Evolutionary conservation across 2,329 filamentous ascomycete genomes (phyloP), one percentile per base, ranked within the genome.

Genomic region (Penicillium psychrosexuale): DNA sequence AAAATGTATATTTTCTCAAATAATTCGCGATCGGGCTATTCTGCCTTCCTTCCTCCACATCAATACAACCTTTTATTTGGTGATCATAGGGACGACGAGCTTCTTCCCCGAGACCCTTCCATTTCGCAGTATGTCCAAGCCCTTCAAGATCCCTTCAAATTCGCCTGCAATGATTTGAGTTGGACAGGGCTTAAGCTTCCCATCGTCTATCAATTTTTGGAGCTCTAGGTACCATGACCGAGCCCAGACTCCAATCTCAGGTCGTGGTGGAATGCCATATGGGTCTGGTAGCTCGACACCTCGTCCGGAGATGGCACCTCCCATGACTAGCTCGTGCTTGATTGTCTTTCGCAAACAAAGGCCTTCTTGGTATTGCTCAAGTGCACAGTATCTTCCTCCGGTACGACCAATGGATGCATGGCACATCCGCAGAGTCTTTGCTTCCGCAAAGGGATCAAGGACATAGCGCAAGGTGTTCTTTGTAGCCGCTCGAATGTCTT

Each of bases 391-490:
- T 11, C 53, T 51, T 11, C 63, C 63, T 11, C 63, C 63, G 4
- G 61, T 65, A 3, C 61, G 48, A 11, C 61, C 61, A 9, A 65
- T 56, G 1, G 60, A 57, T 11, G 63, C 57, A 22, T 64, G 50
- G 39, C 63, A 64, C 13, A 64, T n/a, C 11, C 55, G 57, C 8
- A 65, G 36, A 3, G 63, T 61, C 33, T 56, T 60, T 9, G 54
- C 52, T 28, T 65, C 63, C 1, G 61, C 54, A 37, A 65, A 65
- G 1, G 61, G 64, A 42, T 66, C 63, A 3, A 65, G 58, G 1
- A 46, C 58, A 47, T 57, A 63, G 8, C 61, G 58, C 36, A 65
- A 61, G 1, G 51, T 47, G 38, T 81, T 72, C 30, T 74, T 64
- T 8, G 69, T 70, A 19, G 60, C 66, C 5, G 64, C 42, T 17